phyloP scores from a whole-genome alignment of 164 flowering plant genomes.

The Sedum album region DNA sequence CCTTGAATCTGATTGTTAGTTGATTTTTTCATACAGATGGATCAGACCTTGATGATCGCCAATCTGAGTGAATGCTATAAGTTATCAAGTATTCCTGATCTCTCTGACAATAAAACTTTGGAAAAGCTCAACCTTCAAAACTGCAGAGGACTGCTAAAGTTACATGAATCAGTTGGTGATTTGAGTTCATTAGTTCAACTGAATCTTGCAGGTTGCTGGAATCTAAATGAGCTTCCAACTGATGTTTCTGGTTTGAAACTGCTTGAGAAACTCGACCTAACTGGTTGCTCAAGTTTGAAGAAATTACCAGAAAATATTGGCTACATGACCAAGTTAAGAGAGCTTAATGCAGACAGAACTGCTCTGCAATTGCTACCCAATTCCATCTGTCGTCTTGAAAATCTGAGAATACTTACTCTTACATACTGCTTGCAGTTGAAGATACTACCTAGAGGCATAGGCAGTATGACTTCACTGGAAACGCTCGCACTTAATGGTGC shows the following conservation, averaged over 20 bases:
- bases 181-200: slow-evolving; percentile 20
- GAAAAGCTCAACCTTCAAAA: slow-evolving; percentile 29
- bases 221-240: slow-evolving; percentile 28
- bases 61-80: slow-evolving; percentile 26
- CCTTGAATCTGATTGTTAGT: background rate
- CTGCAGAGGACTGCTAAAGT: slow-evolving; percentile 17
- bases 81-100: slow-evolving; percentile 31
- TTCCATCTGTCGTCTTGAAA: slow-evolving; percentile 26
- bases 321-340: slow-evolving; percentile 25
- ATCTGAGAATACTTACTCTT: slow-evolving; percentile 32
- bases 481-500: slow-evolving; percentile 21
- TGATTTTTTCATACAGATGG: slow-evolving; percentile 23
- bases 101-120: slow-evolving; percentile 21
- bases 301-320: slow-evolving; percentile 27
- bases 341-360: slow-evolving; percentile 31
- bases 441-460: slow-evolving; percentile 23
- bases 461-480: slow-evolving; percentile 23
- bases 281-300: slow-evolving; percentile 28
- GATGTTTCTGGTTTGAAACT: slow-evolving; percentile 37
- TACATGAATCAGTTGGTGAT: slow-evolving; percentile 31
- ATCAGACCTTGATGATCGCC: slow-evolving; percentile 28
- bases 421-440: slow-evolving; percentile 20
- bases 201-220: slow-evolving; percentile 28
- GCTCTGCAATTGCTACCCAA: slow-evolving; percentile 28
- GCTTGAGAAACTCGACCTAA: slow-evolving; percentile 32